Base-by-base conservation (phyloP, 768 basidiomycete genomes). In the Termitomyces sp. region DNA sequence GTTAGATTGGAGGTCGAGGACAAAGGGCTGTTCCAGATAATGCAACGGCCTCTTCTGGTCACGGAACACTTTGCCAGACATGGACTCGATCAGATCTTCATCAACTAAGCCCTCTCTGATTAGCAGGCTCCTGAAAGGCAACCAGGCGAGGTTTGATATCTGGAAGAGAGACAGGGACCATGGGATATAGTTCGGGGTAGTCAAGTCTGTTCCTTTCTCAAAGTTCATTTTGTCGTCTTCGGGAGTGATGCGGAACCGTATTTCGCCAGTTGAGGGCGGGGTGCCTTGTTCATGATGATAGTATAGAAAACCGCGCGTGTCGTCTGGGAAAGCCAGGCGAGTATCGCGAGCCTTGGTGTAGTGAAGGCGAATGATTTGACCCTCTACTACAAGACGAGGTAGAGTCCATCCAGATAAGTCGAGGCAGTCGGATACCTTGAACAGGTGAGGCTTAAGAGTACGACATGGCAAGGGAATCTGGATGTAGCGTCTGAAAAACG, bases 11-110 rank as follows among this genome's bases (percentile, higher is more conserved):
- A 61, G 11, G 22, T 47, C 20, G 16, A 48, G 4, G 5, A 39
- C 44, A 15, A 61, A 61, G 11, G 60, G 60, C 36, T 61, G 60
- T 16, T 57, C 50, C 4, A 57, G 5, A 39, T 52, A 57, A 33
- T 53, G 55, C 9, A 61, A 18, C 12, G n/a, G 42, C 1, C 30
- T 2, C 13, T 44, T 58, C 8, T 27, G 24, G 18, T 12, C 24
- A 3, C 27, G 34, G 18, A 4, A 9, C 0, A 3, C 12, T 11
- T 44, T 39, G 12, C n/a, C 33, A 1, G 24, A 1, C 50, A 57
- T 51, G 4, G 27, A 31, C 2, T 41, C 18, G 11, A 51, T 8
- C 3, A 48, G 8, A 6, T 18, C 16, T 5, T 36, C 6, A 3
- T 53, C 55, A 3, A 36, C 31, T 1, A 57, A 8, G 4, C 46